Conservation (phyloP, 1,284 basidiomycete species). For the Heliocybe sulcata region DNA sequence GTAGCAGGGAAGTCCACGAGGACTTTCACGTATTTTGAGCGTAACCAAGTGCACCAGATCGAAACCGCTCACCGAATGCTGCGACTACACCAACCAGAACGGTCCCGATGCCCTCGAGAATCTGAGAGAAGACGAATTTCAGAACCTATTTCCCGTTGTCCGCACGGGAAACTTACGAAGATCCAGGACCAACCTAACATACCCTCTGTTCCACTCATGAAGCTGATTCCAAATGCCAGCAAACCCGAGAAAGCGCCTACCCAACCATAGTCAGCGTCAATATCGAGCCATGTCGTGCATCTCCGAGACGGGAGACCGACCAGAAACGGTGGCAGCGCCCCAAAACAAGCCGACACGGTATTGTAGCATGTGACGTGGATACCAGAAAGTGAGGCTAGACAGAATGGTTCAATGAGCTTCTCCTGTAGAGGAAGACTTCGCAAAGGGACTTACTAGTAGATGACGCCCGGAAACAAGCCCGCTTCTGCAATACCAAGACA, state of each 20-base stretch:
- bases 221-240: constrained; percentile 33
- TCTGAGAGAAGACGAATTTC: no score
- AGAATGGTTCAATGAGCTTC: no score
- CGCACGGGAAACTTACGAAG: constrained; percentile 33
- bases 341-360: constrained; percentile 40
- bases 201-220: constrained; percentile 32
- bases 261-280: neutral
- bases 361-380: constrained; percentile 42
- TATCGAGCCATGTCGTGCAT: neutral
- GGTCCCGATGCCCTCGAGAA: constrained; percentile 49
- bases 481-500: constrained; percentile 63
- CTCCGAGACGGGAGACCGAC: constrained; percentile 6
- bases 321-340: constrained; percentile 24
- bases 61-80: constrained; percentile 29
- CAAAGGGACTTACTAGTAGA: constrained; percentile 41
- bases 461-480: constrained; percentile 63
- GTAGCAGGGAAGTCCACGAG: constrained; percentile 54
- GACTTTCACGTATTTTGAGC: constrained; percentile 29
- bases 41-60: neutral
- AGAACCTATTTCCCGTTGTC: no score
- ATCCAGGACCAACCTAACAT: constrained; percentile 38
- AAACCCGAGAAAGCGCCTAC: constrained; percentile 29
- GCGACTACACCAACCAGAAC: constrained; percentile 36
- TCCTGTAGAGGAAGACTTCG: no score
- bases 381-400: constrained; percentile 36